These are phyloP conservation scores for Dissophora globulifera DNA, from an alignment of 192 early-diverging fungal species.

Conservation along the genomic window DNA sequence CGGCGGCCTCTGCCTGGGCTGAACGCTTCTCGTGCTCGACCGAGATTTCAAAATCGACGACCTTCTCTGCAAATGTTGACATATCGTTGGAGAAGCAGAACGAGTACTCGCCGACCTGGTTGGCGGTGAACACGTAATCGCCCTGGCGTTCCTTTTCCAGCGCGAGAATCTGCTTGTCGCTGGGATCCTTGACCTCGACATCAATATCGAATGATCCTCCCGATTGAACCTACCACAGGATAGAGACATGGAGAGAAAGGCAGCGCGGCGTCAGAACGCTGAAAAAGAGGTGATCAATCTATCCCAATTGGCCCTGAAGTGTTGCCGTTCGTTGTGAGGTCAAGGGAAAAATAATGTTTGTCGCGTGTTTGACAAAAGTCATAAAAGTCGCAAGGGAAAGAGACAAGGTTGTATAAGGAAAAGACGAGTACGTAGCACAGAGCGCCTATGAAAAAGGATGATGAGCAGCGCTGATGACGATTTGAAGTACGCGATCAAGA, in stretches of 20 bases:
- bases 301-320: no score
- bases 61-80: constrained; percentile 94
- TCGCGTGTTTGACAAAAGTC: no score
- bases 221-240: constrained; percentile 80
- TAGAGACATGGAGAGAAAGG: not conserved
- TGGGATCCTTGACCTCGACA: constrained; percentile 85
- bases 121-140: constrained; percentile 93
- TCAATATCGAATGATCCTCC: constrained; percentile 99
- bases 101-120: constrained; percentile 88
- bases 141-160: constrained; percentile 93
- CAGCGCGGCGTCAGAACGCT: no score
- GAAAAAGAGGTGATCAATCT: no score
- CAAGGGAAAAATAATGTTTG: no score
- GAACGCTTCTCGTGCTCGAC: constrained; percentile 87
- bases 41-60: constrained; percentile 94
- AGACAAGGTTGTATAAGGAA: no score
- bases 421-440: no score
- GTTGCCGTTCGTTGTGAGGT: no score
- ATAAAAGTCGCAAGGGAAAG: no score
- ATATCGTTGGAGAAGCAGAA: constrained; percentile 98
- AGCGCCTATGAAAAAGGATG: no score
- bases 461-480: no score
- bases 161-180: constrained; percentile 70
- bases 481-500: not conserved
- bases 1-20: constrained; percentile 10